A percentile compares a stretch with the other conserved stretches of the same genome.
These are phyloP conservation scores for Chloranthus sessilifolius DNA, from an alignment of 164 flowering plant species.

Conservation along the genomic window DNA sequence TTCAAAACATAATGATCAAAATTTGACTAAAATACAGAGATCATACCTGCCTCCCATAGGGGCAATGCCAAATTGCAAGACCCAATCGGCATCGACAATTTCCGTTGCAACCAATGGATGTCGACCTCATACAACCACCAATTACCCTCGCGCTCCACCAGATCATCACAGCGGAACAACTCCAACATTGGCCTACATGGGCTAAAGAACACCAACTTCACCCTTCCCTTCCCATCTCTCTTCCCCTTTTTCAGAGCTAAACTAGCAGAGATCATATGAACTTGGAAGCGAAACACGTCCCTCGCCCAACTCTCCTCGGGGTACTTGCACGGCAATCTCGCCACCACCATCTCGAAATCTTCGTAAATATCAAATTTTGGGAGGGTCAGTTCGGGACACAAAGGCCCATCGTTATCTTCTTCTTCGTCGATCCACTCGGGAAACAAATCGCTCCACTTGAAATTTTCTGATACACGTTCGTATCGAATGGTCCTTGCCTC, in stretches of 20 bases:
- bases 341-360: constrained; percentile 60
- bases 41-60: constrained; percentile 75
- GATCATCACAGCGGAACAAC: constrained; percentile 70
- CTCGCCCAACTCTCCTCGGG: constrained; percentile 66
- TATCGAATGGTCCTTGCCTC: constrained; percentile 28
- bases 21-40: not conserved
- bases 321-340: constrained; percentile 58
- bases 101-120: constrained; percentile 44
- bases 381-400: constrained; percentile 87
- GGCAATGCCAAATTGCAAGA: constrained; percentile 81
- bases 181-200: constrained; percentile 87
- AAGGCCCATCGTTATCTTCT: constrained; percentile 57
- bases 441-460: constrained; percentile 73
- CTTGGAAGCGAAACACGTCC: constrained; percentile 69
- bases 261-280: constrained; percentile 63
- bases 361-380: constrained; percentile 38
- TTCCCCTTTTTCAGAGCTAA: constrained; percentile 57
- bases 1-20: not conserved
- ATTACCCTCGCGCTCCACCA: constrained; percentile 56
- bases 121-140: constrained; percentile 77
- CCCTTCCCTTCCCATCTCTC: constrained; percentile 34
- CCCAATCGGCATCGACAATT: constrained; percentile 74
- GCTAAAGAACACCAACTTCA: constrained; percentile 58
- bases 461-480: constrained; percentile 38
- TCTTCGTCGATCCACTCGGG: constrained; percentile 99